Conservation (phyloP, 768 basidiomycete genomes). For the Cantharellus cinnabarinus region DNA sequence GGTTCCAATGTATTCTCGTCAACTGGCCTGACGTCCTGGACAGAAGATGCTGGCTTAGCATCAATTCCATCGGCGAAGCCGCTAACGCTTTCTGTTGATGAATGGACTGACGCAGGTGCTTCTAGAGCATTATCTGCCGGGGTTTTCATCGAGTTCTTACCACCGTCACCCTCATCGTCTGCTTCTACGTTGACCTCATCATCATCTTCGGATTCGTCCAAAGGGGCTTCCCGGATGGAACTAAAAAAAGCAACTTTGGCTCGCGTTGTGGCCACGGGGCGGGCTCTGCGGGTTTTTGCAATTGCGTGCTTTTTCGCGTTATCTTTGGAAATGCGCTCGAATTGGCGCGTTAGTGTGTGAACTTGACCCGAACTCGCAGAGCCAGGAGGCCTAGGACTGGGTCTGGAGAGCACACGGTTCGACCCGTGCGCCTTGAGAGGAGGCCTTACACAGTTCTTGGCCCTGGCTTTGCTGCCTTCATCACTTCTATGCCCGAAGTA, state of each 20-base stretch:
- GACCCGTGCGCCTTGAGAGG: too few species aligned
- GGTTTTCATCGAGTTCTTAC: conserved; percentile 15
- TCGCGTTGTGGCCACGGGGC: conserved; percentile 75
- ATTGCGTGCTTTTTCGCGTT: conserved; percentile 66
- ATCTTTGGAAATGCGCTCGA: conserved; percentile 48
- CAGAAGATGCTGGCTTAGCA: too few species aligned
- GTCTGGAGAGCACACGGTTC: background rate
- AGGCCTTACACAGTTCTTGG: too few species aligned
- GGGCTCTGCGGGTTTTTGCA: conserved; percentile 65
- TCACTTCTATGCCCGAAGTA: too few species aligned
- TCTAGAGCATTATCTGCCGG: too few species aligned
- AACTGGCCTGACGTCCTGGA: too few species aligned
- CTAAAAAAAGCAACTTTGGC: conserved; percentile 78
- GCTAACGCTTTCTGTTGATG: too few species aligned
- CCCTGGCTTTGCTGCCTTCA: too few species aligned
- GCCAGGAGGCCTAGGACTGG: background rate
- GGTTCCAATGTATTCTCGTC: too few species aligned
- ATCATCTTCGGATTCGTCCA: conserved; percentile 26
- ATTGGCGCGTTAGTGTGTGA: conserved; percentile 74
- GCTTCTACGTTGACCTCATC: conserved; percentile 48
- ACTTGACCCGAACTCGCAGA: conserved; percentile 41
- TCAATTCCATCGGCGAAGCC: too few species aligned
- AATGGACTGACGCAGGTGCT: too few species aligned
- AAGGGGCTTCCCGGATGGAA: conserved; percentile 64
- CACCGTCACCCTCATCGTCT: conserved; percentile 46